A percentile compares a stretch with the other conserved stretches of the same genome.
Conservation (phyloP, 352 stramenopile species). For the Globisporangium parvum region DNA sequence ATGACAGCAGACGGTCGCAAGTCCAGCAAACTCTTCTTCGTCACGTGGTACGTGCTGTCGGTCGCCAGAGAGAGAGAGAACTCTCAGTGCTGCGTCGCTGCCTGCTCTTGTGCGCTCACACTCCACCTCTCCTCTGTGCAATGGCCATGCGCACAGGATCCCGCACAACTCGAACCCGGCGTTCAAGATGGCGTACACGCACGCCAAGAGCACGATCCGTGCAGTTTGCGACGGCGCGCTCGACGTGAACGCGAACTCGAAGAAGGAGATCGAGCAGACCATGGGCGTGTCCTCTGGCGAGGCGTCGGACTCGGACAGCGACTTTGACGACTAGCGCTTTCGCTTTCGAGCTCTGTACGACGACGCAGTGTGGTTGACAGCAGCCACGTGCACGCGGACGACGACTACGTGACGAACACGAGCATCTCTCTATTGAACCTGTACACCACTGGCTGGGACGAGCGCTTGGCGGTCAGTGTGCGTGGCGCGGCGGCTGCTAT, state of each 20-base stretch:
- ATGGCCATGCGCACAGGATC: conserved; percentile 28
- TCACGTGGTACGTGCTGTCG: conserved; percentile 63
- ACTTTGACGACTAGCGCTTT: conserved; percentile 61
- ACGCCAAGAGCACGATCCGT: conserved; percentile 80
- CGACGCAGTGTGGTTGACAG: too few species aligned
- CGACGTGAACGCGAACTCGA: conserved; percentile 71
- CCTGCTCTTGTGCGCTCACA: too few species aligned
- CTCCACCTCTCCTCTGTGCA: too few species aligned
- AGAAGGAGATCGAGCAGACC: conserved; percentile 63
- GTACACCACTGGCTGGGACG: too few species aligned
- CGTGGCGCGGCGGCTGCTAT: too few species aligned
- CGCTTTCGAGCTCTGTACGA: not conserved
- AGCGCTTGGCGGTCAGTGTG: too few species aligned
- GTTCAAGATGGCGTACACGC: conserved; percentile 87
- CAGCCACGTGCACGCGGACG: too few species aligned
- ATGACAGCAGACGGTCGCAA: conserved; percentile 70
- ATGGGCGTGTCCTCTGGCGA: conserved; percentile 52
- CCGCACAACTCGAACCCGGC: conserved; percentile 73
- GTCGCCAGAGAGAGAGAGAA: too few species aligned
- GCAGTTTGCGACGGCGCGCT: conserved; percentile 70
- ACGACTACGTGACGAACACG: too few species aligned
- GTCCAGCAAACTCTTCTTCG: conserved; percentile 85
- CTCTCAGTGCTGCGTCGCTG: too few species aligned
- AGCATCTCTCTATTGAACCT: too few species aligned
- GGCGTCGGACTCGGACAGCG: conserved; percentile 79